Percentiles rank a stretch among this genome's conserved stretches.
These are phyloP conservation scores for Termitomyces heimii DNA, from an alignment of 768 basidiomycete genomes.

Conservation along the genomic window DNA sequence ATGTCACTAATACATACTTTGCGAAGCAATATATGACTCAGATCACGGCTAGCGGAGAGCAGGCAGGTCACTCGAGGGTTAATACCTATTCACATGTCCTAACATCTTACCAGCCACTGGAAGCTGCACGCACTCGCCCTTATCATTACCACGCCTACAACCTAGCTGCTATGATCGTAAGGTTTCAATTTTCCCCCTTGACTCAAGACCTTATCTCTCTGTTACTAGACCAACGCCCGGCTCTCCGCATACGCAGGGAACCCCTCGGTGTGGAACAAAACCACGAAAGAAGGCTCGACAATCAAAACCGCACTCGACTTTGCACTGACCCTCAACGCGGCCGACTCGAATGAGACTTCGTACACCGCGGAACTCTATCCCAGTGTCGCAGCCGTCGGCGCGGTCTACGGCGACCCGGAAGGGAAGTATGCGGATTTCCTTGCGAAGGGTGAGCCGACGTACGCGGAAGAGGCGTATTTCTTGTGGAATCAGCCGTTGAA, in stretches of 20 bases:
- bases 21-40: slow-evolving; percentile 41
- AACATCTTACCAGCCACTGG: slow-evolving; percentile 39
- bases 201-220: background rate
- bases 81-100: background rate
- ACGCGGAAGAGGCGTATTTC: slow-evolving; percentile 40
- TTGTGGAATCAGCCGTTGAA: slow-evolving; percentile 52
- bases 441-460: slow-evolving; percentile 27
- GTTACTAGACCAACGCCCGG: slow-evolving; percentile 47
- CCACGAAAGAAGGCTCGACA: slow-evolving; percentile 42
- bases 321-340: background rate
- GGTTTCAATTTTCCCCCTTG: slow-evolving; percentile 11
- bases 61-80: slow-evolving; percentile 25
- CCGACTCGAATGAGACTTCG: slow-evolving; percentile 21
- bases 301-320: slow-evolving; percentile 37
- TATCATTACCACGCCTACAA: slow-evolving; percentile 69
- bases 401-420: slow-evolving; percentile 56
- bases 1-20: slow-evolving; percentile 46
- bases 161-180: slow-evolving; percentile 60
- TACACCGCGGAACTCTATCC: slow-evolving; percentile 49
- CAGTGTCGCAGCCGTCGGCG: slow-evolving; percentile 48
- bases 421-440: slow-evolving; percentile 49
- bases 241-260: slow-evolving; percentile 41
- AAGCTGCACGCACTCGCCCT: slow-evolving; percentile 53
- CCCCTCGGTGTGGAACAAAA: slow-evolving; percentile 43
- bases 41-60: slow-evolving; percentile 53